Evolutionary conservation across 2,329 filamentous ascomycete species (phyloP).

Genomic region (Colletotrichum sp.): DNA sequence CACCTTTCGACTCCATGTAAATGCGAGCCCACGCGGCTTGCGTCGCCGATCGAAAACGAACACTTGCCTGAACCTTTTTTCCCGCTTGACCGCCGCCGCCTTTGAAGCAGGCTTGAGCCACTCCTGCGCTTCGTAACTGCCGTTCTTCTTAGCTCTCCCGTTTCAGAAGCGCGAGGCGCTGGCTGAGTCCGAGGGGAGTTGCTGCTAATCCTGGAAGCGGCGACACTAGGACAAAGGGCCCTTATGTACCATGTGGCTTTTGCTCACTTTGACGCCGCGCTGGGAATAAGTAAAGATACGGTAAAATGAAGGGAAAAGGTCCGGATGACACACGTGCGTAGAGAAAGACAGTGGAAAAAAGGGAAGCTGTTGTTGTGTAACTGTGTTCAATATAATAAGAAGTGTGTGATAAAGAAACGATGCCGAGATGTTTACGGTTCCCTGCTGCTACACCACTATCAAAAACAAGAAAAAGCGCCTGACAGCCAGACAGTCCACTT

Average conservation of each 20-base stretch:
- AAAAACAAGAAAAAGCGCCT: background rate
- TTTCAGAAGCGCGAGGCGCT: background rate
- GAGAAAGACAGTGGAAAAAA: background rate
- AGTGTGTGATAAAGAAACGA: background rate
- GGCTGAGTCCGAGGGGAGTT: background rate
- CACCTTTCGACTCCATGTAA: background rate
- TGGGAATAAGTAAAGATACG: background rate
- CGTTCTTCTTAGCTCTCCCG: background rate
- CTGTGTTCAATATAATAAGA: background rate
- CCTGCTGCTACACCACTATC: background rate
- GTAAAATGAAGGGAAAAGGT: background rate
- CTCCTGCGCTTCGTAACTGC: background rate
- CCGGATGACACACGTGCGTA: background rate
- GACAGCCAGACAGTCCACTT: background rate
- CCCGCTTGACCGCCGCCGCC: background rate
- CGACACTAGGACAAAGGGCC: background rate
- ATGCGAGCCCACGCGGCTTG: background rate
- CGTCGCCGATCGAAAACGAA: background rate
- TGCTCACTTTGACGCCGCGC: background rate
- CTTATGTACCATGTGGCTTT: slow-evolving; percentile 8
- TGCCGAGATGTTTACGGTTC: background rate
- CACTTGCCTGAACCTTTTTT: background rate
- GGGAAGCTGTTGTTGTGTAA: background rate
- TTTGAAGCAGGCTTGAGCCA: background rate
- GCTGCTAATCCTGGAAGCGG: slow-evolving; percentile 11